Evolutionary conservation across 2,329 filamentous ascomycete genomes (phyloP).

Genomic region (Ceratocystis variospora): DNA sequence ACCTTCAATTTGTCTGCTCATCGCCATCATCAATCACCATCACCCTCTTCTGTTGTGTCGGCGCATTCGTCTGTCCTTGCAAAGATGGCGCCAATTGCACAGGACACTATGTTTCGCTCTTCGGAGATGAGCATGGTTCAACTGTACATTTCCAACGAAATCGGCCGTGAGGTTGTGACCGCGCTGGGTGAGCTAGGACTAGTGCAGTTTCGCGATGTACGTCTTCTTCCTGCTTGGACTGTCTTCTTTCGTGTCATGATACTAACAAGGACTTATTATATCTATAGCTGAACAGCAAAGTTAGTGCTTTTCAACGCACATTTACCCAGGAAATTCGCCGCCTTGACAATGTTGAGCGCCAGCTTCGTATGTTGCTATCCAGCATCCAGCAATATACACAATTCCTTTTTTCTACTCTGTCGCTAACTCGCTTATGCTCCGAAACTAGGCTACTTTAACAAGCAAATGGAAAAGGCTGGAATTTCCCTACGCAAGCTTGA

Average conservation of each 20-base stretch:
- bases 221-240: background rate
- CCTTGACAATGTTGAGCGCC: constrained; percentile 94
- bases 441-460: constrained; percentile 68
- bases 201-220: constrained; percentile 93
- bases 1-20: background rate
- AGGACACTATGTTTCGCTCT: constrained; percentile 98
- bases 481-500: constrained; percentile 82
- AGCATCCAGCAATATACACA: background rate
- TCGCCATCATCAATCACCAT: background rate
- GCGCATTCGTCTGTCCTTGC: constrained; percentile 5
- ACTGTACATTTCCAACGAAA: constrained; percentile 98
- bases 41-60: background rate
- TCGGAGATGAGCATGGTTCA: constrained; percentile 99
- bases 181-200: constrained; percentile 89
- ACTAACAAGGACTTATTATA: background rate
- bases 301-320: constrained; percentile 88
- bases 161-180: constrained; percentile 92
- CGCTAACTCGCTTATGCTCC: constrained; percentile 1
- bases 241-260: background rate
- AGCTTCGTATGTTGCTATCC: constrained; percentile 58
- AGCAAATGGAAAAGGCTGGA: constrained; percentile 85
- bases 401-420: background rate
- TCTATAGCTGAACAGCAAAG: constrained; percentile 72
- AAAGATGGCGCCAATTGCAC: constrained; percentile 45
- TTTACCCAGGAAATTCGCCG: constrained; percentile 96